phyloP scores from a whole-genome alignment of 805 yeast genomes.

The Candida sphagnicola region DNA sequence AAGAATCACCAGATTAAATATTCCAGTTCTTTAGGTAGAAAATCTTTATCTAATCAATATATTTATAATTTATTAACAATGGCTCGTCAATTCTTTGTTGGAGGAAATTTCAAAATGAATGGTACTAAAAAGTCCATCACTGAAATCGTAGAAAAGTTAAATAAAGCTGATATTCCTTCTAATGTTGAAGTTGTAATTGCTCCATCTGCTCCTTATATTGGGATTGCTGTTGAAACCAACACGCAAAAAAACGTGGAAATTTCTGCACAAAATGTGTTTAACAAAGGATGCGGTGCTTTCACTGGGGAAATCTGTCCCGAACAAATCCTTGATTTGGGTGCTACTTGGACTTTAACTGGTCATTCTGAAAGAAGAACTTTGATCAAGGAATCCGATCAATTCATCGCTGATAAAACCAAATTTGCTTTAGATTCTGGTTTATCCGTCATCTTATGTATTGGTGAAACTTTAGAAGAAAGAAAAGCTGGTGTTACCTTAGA shows the following conservation, averaged over 20 bases:
- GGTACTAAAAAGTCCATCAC: conserved; percentile 86
- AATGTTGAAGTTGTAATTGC: conserved; percentile 91
- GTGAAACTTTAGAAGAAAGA: conserved; percentile 96
- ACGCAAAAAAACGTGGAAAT: conserved; percentile 70
- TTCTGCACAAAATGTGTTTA: conserved; percentile 88
- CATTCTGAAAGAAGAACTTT: conserved; percentile 98
- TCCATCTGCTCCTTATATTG: conserved; percentile 93
- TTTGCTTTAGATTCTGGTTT: conserved; percentile 88
- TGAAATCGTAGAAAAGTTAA: conserved; percentile 78
- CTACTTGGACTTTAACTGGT: conserved; percentile 92
- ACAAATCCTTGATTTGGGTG: conserved; percentile 87
- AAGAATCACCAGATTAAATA: too few species aligned
- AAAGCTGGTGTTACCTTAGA: conserved; percentile 81
- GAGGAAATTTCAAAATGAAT: conserved; percentile 99
- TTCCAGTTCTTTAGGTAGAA: too few species aligned
- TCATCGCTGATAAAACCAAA: conserved; percentile 90
- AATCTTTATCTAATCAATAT: too few species aligned
- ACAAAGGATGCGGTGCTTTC: conserved; percentile 91
- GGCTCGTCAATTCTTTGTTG: conserved; percentile 95
- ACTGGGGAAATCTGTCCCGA: conserved; percentile 95
- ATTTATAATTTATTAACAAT: conserved; percentile 19
- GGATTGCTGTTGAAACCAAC: conserved; percentile 65
- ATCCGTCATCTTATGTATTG: conserved; percentile 92
- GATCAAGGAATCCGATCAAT: conserved; percentile 84
- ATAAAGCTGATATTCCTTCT: conserved; percentile 68